These are phyloP conservation scores for Apiotrichum mycotoxinovorans DNA, from an alignment of 1,284 basidiomycete genomes.

Conservation along the genomic window DNA sequence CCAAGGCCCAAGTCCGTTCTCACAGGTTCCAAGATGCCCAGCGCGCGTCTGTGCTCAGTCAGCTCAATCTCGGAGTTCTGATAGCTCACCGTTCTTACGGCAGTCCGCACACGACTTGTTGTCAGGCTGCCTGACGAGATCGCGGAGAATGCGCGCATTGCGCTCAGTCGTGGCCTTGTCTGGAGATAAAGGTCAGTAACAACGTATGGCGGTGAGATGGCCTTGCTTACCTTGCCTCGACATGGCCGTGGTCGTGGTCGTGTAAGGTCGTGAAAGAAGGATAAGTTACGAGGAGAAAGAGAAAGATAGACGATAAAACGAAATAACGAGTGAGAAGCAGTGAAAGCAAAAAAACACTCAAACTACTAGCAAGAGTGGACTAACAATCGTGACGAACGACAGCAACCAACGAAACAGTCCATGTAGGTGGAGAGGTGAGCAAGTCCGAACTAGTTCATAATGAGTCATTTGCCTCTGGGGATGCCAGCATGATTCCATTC, in stretches of 20 bases:
- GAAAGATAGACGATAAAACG: background rate
- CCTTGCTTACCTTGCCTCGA: constrained; percentile 34
- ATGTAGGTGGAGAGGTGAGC: no score
- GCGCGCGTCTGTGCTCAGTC: constrained; percentile 70
- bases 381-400: no score
- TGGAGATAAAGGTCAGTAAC: constrained; percentile 27
- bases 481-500: no score
- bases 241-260: constrained; percentile 18
- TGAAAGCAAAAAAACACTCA: no score
- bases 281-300: background rate
- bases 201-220: background rate
- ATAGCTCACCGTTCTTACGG: constrained; percentile 72
- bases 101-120: constrained; percentile 95
- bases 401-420: no score
- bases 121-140: constrained; percentile 79
- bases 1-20: constrained; percentile 45
- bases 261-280: background rate
- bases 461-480: no score
- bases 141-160: constrained; percentile 70
- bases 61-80: background rate
- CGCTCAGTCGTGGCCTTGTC: constrained; percentile 80
- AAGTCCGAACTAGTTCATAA: no score
- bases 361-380: no score
- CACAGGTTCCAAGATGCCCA: constrained; percentile 99
- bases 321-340: background rate